phyloP scores from a whole-genome alignment of 768 basidiomycete species.

The Paxillus ammoniavirescens region DNA sequence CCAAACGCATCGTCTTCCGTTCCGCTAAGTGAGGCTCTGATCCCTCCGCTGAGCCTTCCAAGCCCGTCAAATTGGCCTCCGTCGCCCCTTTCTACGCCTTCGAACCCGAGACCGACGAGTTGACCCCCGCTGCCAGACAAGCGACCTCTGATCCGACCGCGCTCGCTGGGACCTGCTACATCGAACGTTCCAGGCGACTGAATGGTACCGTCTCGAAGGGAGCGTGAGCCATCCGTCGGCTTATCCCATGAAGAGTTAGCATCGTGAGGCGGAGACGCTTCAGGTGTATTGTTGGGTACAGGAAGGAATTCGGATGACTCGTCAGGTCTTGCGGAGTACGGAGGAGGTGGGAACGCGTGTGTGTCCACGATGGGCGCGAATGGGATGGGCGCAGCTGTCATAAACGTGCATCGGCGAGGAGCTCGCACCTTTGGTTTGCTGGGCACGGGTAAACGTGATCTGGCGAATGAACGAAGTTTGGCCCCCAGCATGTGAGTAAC shows the following conservation, averaged over 20 bases:
- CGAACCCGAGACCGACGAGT: constrained; percentile 26
- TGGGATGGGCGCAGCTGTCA: constrained; percentile 17
- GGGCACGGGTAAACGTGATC: constrained; percentile 21
- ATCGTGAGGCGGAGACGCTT: not conserved
- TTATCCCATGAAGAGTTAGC: not conserved
- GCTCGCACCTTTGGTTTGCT: constrained; percentile 15
- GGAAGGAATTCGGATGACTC: constrained; percentile 10
- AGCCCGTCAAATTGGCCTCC: constrained; percentile 28
- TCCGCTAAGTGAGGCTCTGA: constrained; percentile 10
- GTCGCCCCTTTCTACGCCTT: constrained; percentile 23
- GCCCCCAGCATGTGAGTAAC: constrained; percentile 14
- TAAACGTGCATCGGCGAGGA: constrained; percentile 11
- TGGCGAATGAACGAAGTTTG: constrained; percentile 19
- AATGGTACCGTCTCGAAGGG: not conserved
- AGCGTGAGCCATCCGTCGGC: not conserved
- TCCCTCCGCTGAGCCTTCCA: constrained; percentile 27
- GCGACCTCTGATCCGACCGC: not conserved
- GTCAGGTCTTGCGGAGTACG: constrained; percentile 15
- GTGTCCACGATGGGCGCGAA: constrained; percentile 29
- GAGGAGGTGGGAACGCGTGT: constrained; percentile 24
- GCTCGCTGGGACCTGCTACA: not conserved
- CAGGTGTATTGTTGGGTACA: constrained; percentile 31
- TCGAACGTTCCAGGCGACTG: not conserved
- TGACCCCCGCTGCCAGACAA: not conserved
- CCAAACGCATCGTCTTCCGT: not conserved